Base-by-base conservation (phyloP, 768 basidiomycete genomes). In the Cystofilobasidium capitatum region DNA sequence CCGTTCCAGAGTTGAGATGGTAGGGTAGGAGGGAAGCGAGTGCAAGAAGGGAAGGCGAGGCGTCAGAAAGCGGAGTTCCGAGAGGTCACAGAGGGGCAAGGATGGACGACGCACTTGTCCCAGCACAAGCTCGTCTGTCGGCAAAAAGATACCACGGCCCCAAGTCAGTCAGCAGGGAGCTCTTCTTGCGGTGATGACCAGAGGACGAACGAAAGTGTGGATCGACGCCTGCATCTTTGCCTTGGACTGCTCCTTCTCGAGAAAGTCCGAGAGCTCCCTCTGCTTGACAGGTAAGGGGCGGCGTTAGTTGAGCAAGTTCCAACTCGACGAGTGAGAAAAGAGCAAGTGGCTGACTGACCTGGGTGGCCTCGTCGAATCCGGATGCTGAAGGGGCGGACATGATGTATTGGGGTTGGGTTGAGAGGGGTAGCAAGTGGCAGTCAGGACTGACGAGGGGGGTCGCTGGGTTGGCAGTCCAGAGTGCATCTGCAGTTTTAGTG, bases 221-320 rank as follows among this genome's bases (percentile, higher is more conserved):
- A 68, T 68, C 31, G 54, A 58, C 8, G 61, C 60, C 37, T 68
- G 66, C 3, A 68, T 49, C 66, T 68, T 68, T 12, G 66, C 66
- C 54, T 62, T 62, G 22, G 54, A 22, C 42, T 68, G 66, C 61
- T 68, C 66, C 51, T 55, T 57, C 66, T 68, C 66, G 35, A 68
- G 62, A 45, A 68, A 68, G 9, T 62, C 54, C 3, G 61, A 45
- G 26, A 68, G 66, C 61, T 68, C 66, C 35, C 57, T 62, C 66
- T 68, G 51, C 33, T 16, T 10, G 26, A 0, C 12, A 9, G 0
- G 47, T 36, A 29, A 29, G 26, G 24, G 22, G 13, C 4, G 35
- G 54, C 3, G 6, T 14, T 5, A 24, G 26, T 29, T 57, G 54
- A 3, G 54, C 3, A 7, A 6, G 35, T 14, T n/a, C n/a, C n/a